Evolutionary conservation across 2,329 filamentous ascomycete genomes (phyloP).

Genomic region (Hypoxylon sp.): DNA sequence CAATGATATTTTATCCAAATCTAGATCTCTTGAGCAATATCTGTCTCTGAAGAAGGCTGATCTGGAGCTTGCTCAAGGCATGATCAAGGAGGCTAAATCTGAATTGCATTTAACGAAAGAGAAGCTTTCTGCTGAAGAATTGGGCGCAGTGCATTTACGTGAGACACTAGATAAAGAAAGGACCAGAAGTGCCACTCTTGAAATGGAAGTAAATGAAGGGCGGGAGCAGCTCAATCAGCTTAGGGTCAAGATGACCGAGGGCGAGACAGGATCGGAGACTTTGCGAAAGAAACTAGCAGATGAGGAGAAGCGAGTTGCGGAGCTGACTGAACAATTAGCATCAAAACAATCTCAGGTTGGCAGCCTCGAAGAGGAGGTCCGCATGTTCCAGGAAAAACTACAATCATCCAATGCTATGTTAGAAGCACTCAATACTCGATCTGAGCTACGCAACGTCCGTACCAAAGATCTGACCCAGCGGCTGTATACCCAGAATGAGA

Average conservation of each 20-base stretch:
- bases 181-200: conserved; percentile 68
- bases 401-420: conserved; percentile 68
- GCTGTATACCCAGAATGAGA: conserved; percentile 86
- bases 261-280: conserved; percentile 85
- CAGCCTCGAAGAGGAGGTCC: conserved; percentile 81
- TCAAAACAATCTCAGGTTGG: conserved; percentile 82
- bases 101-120: conserved; percentile 71
- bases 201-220: conserved; percentile 73
- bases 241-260: conserved; percentile 81
- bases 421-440: conserved; percentile 67
- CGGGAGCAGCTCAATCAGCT: conserved; percentile 78
- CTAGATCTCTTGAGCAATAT: conserved; percentile 72
- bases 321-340: conserved; percentile 78
- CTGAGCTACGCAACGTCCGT: conserved; percentile 78
- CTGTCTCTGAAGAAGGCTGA: conserved; percentile 73
- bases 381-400: conserved; percentile 76
- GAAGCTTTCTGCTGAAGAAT: conserved; percentile 67
- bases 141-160: conserved; percentile 65
- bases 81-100: conserved; percentile 68
- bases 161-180: conserved; percentile 69
- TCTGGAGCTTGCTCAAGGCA: conserved; percentile 70
- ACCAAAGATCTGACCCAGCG: conserved; percentile 88
- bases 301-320: conserved; percentile 78
- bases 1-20: conserved; percentile 71
- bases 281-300: conserved; percentile 81